A percentile compares a stretch with the other conserved stretches of the same genome.
phyloP scores from a whole-genome alignment of 2,329 filamentous ascomycete species.

The Ophiostoma fasciatum region DNA sequence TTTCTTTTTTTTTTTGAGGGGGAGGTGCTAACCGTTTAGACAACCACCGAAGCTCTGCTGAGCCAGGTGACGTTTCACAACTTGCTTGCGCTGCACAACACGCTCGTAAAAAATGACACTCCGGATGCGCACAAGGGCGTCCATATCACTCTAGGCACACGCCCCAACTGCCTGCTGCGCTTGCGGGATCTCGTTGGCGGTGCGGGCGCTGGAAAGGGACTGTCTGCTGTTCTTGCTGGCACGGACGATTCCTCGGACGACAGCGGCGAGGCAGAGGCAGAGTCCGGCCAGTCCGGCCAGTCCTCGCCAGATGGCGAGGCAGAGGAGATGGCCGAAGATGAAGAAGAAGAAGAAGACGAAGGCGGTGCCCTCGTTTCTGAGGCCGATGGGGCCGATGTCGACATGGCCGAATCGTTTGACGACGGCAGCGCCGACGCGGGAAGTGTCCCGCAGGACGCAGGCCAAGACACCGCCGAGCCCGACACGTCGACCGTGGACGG shows the following conservation, averaged over 20 bases:
- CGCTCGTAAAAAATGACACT: conserved; percentile 12
- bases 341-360: conserved; percentile 1
- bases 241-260: conserved; percentile 9
- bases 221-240: conserved; percentile 9
- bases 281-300: conserved; percentile 7
- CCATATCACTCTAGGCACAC: conserved; percentile 11
- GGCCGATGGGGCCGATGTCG: neutral
- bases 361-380: too few species aligned
- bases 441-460: neutral
- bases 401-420: conserved; percentile 3
- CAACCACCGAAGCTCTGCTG: conserved; percentile 12
- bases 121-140: conserved; percentile 3
- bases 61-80: conserved; percentile 13
- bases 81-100: conserved; percentile 13
- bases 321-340: conserved; percentile 1
- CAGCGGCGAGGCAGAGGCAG: conserved; percentile 9
- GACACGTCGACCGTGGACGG: neutral
- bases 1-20: neutral
- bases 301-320: conserved; percentile 1
- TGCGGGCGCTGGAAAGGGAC: conserved; percentile 11
- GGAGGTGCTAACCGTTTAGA: conserved; percentile 7
- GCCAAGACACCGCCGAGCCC: neutral
- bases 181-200: conserved; percentile 12
- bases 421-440: conserved; percentile 2
- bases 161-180: conserved; percentile 12